Conservation (phyloP, 1,284 basidiomycete genomes). For the Ceratobasidium sp. region DNA sequence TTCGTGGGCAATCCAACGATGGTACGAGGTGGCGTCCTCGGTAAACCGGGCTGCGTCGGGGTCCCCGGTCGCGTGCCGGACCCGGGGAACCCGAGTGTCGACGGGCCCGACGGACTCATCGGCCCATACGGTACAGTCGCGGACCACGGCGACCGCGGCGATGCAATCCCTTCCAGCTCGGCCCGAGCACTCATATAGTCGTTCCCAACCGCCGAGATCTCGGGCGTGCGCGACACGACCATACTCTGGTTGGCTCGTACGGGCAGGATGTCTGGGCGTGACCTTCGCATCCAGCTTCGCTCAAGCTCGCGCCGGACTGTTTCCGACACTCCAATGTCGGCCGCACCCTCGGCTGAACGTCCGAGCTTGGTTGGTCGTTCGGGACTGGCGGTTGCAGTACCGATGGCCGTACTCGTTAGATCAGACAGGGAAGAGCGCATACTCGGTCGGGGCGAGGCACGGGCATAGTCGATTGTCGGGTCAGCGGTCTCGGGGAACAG, state of each 20-base stretch:
- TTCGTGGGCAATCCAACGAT: neutral
- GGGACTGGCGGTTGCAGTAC: neutral
- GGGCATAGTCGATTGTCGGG: neutral
- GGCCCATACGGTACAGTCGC: conserved; percentile 12
- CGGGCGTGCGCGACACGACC: conserved; percentile 35
- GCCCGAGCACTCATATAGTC: conserved; percentile 25
- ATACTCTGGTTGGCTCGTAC: conserved; percentile 12
- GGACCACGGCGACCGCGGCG: conserved; percentile 28
- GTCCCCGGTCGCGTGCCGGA: neutral
- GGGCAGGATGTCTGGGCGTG: conserved; percentile 3
- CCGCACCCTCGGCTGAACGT: conserved; percentile 2
- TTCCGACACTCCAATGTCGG: neutral
- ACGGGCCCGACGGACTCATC: conserved; percentile 1
- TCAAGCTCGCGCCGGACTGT: conserved; percentile 16
- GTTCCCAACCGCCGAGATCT: conserved; percentile 7
- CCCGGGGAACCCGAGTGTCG: conserved; percentile 7
- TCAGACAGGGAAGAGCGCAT: conserved; percentile 10
- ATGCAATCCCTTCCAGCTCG: conserved; percentile 18
- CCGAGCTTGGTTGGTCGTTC: neutral
- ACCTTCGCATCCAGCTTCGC: conserved; percentile 34
- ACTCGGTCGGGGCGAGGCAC: conserved; percentile 12
- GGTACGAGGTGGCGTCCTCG: neutral
- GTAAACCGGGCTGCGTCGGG: neutral
- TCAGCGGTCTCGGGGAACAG: conserved; percentile 19
- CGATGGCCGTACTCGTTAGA: neutral